Evolutionary conservation across 148 eudicot genomes (phyloP), one percentile per base, ranked within the genome.

Genomic region (Rhododendron mucronatum): DNA sequence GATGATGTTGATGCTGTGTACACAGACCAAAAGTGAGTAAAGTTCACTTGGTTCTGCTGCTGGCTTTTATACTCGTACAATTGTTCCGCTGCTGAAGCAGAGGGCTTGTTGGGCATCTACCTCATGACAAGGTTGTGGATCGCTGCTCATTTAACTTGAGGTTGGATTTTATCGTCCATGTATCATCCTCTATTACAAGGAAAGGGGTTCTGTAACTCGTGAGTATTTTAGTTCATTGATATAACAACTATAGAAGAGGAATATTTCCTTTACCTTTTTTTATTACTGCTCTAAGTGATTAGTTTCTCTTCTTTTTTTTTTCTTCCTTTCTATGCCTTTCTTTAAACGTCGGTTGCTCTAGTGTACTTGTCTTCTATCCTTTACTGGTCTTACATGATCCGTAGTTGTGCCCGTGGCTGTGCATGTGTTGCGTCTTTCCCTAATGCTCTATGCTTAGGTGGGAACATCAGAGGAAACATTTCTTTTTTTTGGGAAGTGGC

Each of bases 1-100:
- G 98, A 97, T 75, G 99, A 97, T 65, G 99, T 97, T 55, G 99
- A 97, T 88, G 98, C 96, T 82, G 98, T 97, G 51, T 95, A 93
- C 88, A 91, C 95, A 15, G 99, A 97, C 87, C 99, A 97, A 87
- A 92, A 87, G 86, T 95, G 90, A 93, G 63, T 12, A 44, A 20
- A 80, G 57, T 44, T n/a, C n/a, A 83, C 10, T 47, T 9, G 48
- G 33, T 81, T 45, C 35, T 84, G 82, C 26, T 57, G 71, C 48
- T 67, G 37, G 78, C 79, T 73, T 47, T 50, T 71, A 14, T 45
- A 0, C 26, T 44, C 7, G 3, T 78, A 51, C 20, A 12, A 37
- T 78, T 80, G 78, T n/a, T 71, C 35, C 51, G 21, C 33, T 8
- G 74, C 69, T 41, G 74, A 28, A 6, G 51, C 73, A 15, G 47